These are phyloP conservation scores for Erodium moschatum DNA, from an alignment of 441 rosid genomes.

Conservation along the genomic window DNA sequence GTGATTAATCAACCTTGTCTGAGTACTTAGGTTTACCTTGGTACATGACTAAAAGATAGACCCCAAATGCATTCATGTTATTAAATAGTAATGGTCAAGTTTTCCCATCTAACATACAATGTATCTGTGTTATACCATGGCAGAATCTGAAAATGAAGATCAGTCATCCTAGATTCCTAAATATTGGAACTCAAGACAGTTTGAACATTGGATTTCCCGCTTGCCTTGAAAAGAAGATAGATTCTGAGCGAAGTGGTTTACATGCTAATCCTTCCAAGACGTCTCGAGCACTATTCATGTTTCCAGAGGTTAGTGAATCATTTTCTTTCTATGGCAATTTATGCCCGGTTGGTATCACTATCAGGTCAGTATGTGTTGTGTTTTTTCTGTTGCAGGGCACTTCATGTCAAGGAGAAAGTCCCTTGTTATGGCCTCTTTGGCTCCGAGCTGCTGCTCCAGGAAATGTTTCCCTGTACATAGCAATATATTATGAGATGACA, in stretches of 20 bases:
- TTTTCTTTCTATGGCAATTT: conserved; percentile 20
- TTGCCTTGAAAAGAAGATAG: conserved; percentile 52
- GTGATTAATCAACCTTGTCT: not conserved
- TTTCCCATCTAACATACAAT: conserved; percentile 14
- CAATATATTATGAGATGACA: conserved; percentile 80
- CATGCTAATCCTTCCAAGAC: conserved; percentile 29
- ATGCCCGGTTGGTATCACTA: conserved; percentile 16
- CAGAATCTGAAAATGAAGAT: conserved; percentile 97
- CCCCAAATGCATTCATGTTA: not conserved
- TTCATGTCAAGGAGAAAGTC: conserved; percentile 42
- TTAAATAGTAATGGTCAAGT: not conserved
- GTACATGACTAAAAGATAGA: conserved; percentile 13
- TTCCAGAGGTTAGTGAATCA: conserved; percentile 68
- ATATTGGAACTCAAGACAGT: conserved; percentile 47
- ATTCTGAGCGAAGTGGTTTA: conserved; percentile 28
- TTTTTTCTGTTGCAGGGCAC: conserved; percentile 46
- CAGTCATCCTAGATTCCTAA: conserved; percentile 69
- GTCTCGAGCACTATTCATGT: conserved; percentile 43
- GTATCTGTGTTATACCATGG: conserved; percentile 21
- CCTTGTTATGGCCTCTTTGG: conserved; percentile 89
- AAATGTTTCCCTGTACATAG: conserved; percentile 46
- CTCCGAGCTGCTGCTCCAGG: conserved; percentile 91
- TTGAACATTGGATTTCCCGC: conserved; percentile 48
- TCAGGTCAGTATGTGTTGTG: conserved; percentile 20
- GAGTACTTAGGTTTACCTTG: not conserved